These are phyloP conservation scores for Mucuna pruriens DNA, from an alignment of 306 rosid species.

Conservation along the genomic window DNA sequence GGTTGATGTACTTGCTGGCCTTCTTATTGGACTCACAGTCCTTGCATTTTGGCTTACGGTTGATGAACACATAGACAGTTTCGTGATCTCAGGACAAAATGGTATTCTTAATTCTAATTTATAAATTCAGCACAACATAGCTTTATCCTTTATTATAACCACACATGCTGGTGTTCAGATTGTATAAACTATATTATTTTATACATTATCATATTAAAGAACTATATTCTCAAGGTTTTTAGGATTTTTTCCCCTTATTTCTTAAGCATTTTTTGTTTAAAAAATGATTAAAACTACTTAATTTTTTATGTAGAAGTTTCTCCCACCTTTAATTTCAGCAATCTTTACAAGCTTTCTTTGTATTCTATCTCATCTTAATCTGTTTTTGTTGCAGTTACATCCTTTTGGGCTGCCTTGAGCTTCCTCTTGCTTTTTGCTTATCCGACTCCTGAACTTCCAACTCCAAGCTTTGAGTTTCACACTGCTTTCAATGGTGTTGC, in stretches of 20 bases:
- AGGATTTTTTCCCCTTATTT: neutral
- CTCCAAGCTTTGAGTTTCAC: slow-evolving; percentile 97
- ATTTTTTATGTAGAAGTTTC: neutral
- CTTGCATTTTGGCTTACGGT: slow-evolving; percentile 82
- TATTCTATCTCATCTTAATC: slow-evolving; percentile 27
- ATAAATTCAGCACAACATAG: slow-evolving; percentile 12
- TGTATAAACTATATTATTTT: slow-evolving; percentile 25
- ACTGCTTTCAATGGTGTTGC: slow-evolving; percentile 94
- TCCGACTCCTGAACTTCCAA: slow-evolving; percentile 95
- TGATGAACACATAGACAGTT: slow-evolving; percentile 66
- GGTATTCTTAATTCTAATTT: slow-evolving; percentile 55
- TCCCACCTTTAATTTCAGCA: neutral
- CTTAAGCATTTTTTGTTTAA: slow-evolving; percentile 16
- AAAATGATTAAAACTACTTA: neutral
- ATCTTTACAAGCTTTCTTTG: slow-evolving; percentile 8
- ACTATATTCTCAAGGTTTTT: slow-evolving; percentile 25
- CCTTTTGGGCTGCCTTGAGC: slow-evolving; percentile 85
- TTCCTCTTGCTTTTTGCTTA: slow-evolving; percentile 93
- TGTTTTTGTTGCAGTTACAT: slow-evolving; percentile 67
- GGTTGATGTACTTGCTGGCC: slow-evolving; percentile 77
- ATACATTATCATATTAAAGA: neutral
- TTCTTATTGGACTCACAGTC: slow-evolving; percentile 66
- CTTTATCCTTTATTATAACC: slow-evolving; percentile 17
- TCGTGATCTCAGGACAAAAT: slow-evolving; percentile 79
- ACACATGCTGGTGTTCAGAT: slow-evolving; percentile 9